phyloP scores from a whole-genome alignment of 345 rosid species.

The Linum usitatissimum region DNA sequence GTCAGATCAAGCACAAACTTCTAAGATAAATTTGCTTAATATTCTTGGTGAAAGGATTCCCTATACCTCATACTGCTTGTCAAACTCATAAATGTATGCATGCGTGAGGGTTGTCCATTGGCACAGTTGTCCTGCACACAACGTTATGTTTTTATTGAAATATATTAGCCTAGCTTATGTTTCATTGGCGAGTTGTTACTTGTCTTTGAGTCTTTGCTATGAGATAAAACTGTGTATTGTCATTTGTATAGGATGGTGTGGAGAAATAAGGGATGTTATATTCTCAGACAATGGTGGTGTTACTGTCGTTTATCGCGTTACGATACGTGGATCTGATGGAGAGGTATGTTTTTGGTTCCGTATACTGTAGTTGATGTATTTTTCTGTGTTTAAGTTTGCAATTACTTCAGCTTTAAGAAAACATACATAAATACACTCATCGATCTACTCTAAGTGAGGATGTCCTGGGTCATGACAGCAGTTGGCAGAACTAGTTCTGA shows the following conservation, averaged over 20 bases:
- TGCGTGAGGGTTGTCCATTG: no score
- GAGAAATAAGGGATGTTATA: conserved; percentile 91
- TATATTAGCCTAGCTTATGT: not conserved
- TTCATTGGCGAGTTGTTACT: not conserved
- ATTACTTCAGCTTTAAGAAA: not conserved
- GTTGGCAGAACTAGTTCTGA: not conserved
- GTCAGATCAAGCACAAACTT: no score
- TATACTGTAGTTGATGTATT: not conserved
- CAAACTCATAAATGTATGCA: no score
- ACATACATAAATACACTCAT: not conserved
- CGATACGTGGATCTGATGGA: conserved; percentile 90
- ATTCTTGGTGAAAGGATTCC: no score
- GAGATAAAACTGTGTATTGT: not conserved
- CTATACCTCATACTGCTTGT: no score
- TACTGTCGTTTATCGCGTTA: conserved; percentile 86
- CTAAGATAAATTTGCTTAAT: no score
- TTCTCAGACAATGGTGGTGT: conserved; percentile 80
- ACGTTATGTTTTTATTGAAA: not conserved
- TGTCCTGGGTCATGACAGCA: not conserved
- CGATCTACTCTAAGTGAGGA: no score
- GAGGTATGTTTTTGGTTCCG: conserved; percentile 40
- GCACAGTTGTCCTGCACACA: not conserved
- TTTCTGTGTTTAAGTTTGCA: not conserved
- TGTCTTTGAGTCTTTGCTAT: not conserved
- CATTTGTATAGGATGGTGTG: conserved; percentile 73